These are phyloP conservation scores for Saitozyma sp. DNA, from an alignment of 768 basidiomycete species.

Conservation along the genomic window DNA sequence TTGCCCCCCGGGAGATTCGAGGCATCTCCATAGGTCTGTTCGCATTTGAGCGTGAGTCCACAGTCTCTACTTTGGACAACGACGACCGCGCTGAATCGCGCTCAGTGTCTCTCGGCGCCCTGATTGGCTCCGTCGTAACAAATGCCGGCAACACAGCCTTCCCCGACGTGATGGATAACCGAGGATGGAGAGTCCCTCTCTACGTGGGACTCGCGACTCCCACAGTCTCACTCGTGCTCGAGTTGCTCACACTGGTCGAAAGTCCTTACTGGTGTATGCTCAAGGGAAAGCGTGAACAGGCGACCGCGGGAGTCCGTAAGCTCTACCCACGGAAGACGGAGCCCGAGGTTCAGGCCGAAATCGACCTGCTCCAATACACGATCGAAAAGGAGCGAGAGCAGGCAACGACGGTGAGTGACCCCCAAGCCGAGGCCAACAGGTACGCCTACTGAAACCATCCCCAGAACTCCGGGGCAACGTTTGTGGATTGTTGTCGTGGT, in stretches of 20 bases:
- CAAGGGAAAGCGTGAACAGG: too few relatives aligned
- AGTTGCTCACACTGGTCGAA: too few relatives aligned
- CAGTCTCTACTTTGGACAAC: not conserved
- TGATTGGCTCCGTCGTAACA: not conserved
- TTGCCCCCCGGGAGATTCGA: conserved; percentile 22
- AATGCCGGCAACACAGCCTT: not conserved
- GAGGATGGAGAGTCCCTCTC: not conserved
- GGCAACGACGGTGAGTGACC: too few relatives aligned
- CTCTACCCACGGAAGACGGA: not conserved
- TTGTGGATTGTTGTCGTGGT: not conserved
- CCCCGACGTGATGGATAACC: not conserved
- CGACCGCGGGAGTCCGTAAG: too few relatives aligned
- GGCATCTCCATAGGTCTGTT: conserved; percentile 16
- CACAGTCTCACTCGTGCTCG: too few relatives aligned
- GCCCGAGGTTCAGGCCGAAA: not conserved
- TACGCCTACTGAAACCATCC: too few relatives aligned
- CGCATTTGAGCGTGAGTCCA: conserved; percentile 8
- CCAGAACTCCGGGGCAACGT: not conserved
- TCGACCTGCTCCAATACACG: conserved; percentile 1
- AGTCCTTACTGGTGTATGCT: too few relatives aligned
- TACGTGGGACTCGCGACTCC: conserved; percentile 2
- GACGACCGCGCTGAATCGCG: not conserved
- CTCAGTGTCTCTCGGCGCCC: not conserved
- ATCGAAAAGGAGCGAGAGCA: conserved; percentile 1
- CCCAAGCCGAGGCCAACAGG: too few relatives aligned